These are phyloP conservation scores for Chiua virens DNA, from an alignment of 768 basidiomycete genomes.

Conservation along the genomic window DNA sequence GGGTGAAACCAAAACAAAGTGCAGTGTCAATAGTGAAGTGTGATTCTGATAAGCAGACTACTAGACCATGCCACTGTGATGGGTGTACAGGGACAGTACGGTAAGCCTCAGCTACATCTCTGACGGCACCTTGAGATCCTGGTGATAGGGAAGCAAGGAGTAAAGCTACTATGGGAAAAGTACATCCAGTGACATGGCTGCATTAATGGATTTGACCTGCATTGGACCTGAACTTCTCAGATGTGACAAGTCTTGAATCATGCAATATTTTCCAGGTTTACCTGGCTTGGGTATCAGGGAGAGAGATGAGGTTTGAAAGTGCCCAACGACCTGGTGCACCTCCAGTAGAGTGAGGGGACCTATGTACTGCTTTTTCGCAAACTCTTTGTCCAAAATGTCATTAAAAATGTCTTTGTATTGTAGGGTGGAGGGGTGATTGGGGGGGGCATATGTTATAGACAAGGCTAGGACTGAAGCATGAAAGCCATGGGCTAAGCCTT, in stretches of 20 bases:
- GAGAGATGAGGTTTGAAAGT: conserved; percentile 29
- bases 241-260: conserved; percentile 33
- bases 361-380: background rate
- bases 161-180: too few species aligned
- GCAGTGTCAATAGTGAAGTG: background rate
- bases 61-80: background rate
- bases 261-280: conserved; percentile 15
- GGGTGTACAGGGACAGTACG: too few species aligned
- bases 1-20: background rate
- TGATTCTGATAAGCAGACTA: background rate
- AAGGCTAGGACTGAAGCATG: background rate
- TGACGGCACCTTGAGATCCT: too few species aligned
- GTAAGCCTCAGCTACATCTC: too few species aligned
- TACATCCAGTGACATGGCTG: too few species aligned
- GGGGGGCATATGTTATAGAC: background rate
- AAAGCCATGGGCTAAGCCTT: background rate
- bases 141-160: too few species aligned
- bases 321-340: conserved; percentile 20
- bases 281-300: conserved; percentile 30
- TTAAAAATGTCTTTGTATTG: background rate
- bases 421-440: background rate
- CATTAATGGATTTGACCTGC: too few species aligned
- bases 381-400: background rate
- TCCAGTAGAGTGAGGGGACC: conserved; percentile 7
- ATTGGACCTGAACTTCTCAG: too few species aligned